Base-by-base conservation (phyloP, 345 rosid species). In the Hypericum perforatum region DNA sequence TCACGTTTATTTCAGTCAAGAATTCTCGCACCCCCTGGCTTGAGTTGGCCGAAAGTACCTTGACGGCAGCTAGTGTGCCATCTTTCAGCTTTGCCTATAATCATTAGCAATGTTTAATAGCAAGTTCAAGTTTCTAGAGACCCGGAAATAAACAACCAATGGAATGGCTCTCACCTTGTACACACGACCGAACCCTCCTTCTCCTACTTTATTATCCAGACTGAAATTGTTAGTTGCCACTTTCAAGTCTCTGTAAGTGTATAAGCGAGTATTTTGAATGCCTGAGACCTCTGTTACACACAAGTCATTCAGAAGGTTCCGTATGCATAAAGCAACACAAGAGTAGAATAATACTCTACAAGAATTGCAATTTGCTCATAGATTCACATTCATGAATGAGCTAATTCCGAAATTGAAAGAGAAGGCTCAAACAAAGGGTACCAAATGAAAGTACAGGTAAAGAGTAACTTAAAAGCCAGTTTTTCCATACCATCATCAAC, bases 181-280 rank as follows among this genome's bases (percentile, higher is more conserved):
- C 49, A 84, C 94, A 68, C 64, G 64, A 55, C 88, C 94, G 40
- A 81, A 81, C 60, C 88, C 94, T 13, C 94, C 94, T 60, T 79
- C 74, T 37, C 94, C 94, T 52, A 84, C 66, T 68, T 75, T 81
- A 56, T 81, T 78, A 46, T 67, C 68, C 11, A 47, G 62, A 58
- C 67, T 65, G 61, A 84, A 84, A 63, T 74, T 57, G 22, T 56
- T 68, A 7, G 94, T 75, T 13, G 94, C 94, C 58, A 59, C 5
- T 47, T 40, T 61, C 67, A 84, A 56, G 45, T 84, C 88, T 49
- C 12, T 63, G 57, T 81, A 81, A 50, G 70, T 8, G 66, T 70
- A 84, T 22, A 64, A 51, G 42, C 0, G 58, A 39, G 64, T 61
- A 47, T 74, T 77, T 16, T 66, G 76, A 47, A 73, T 67, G 37